Conservation (phyloP, 2,329 filamentous ascomycete species). For the Claviceps digitariae region DNA sequence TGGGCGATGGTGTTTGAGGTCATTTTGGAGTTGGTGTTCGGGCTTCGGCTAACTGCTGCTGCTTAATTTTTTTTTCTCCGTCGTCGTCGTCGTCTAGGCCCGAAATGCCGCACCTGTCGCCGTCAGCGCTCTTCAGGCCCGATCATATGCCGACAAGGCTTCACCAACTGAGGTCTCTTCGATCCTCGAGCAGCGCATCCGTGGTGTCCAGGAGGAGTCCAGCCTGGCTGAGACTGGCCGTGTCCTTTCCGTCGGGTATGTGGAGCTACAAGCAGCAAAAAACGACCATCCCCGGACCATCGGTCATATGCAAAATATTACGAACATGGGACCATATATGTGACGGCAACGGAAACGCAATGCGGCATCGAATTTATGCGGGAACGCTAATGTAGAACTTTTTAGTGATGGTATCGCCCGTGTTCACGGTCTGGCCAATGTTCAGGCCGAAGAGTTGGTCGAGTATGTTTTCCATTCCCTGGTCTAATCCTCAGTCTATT, state of each 20-base stretch:
- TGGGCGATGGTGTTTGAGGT: conserved; percentile 7
- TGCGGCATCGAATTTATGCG: background rate
- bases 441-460: conserved; percentile 99
- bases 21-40: conserved; percentile 21
- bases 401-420: conserved; percentile 98
- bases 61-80: conserved; percentile 23
- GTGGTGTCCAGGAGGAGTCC: conserved; percentile 94
- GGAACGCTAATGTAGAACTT: conserved; percentile 19
- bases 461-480: conserved; percentile 55
- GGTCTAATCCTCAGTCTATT: background rate
- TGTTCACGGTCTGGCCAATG: conserved; percentile 99
- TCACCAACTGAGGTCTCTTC: conserved; percentile 96
- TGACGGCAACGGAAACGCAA: background rate
- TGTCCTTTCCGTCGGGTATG: conserved; percentile 97
- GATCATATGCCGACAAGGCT: conserved; percentile 89
- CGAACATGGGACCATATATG: background rate
- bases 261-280: conserved; percentile 19
- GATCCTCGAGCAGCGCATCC: conserved; percentile 98
- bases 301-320: background rate
- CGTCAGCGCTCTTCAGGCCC: conserved; percentile 50
- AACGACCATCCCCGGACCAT: background rate
- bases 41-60: conserved; percentile 38
- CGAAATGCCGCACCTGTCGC: conserved; percentile 74
- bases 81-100: conserved; percentile 39
- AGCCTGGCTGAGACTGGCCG: conserved; percentile 95